Evolutionary conservation across 2,329 filamentous ascomycete genomes (phyloP).

Genomic region (Trichoderma aggressivum): DNA sequence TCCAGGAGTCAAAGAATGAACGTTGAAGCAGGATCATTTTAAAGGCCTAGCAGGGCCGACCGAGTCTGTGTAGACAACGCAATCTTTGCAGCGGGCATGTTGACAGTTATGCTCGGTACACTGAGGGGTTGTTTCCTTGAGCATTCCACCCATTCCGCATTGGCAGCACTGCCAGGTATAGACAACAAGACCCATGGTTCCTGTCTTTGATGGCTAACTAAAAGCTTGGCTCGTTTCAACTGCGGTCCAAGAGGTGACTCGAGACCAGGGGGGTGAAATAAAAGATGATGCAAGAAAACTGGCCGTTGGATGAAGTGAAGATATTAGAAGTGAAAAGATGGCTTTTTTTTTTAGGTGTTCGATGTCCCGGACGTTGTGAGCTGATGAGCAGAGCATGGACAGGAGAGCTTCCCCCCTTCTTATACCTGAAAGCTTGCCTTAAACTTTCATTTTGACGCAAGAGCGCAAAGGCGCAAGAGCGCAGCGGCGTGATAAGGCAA

Average conservation of each 20-base stretch:
- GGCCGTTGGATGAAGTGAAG: no score
- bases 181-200: background rate
- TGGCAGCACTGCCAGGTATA: background rate
- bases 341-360: background rate
- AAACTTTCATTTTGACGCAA: background rate
- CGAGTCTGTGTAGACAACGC: fast-evolving
- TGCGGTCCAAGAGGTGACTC: background rate
- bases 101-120: background rate
- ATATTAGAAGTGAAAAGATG: background rate
- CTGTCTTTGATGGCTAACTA: no score
- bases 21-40: background rate
- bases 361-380: background rate
- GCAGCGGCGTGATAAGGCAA: background rate
- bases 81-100: background rate
- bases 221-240: no score
- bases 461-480: no score
- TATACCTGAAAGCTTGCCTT: background rate
- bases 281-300: no score
- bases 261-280: background rate
- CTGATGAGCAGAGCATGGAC: background rate
- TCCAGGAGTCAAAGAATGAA: background rate
- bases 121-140: background rate
- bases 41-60: background rate
- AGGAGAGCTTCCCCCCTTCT: background rate
- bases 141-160: background rate